phyloP scores from a whole-genome alignment of 2,329 filamentous ascomycete genomes.

The Epichloe aotearoae region DNA sequence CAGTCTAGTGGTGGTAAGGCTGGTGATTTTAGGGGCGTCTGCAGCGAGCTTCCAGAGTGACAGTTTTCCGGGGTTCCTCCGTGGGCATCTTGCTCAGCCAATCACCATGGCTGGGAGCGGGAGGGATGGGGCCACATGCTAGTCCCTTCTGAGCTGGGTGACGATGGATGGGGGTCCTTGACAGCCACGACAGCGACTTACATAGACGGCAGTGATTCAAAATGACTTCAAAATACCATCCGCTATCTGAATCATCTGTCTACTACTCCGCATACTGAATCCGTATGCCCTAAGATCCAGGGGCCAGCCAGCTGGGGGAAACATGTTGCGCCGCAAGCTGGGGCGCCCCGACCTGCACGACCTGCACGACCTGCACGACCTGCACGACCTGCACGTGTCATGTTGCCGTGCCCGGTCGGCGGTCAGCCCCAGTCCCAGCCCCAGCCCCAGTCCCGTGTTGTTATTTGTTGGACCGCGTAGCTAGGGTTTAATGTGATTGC shows the following conservation, averaged over 20 bases:
- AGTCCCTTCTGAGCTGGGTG: conserved; percentile 1
- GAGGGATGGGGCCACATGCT: not conserved
- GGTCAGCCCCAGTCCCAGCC: too few relatives aligned
- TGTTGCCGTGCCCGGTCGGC: not conserved
- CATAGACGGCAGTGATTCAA: too few relatives aligned
- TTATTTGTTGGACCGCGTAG: too few relatives aligned
- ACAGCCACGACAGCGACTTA: too few relatives aligned
- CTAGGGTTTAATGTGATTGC: too few relatives aligned
- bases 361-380: not conserved
- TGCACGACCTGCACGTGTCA: conserved; percentile 4
- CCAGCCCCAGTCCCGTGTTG: too few relatives aligned
- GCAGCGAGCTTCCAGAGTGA: not conserved
- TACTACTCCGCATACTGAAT: not conserved
- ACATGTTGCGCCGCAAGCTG: too few relatives aligned
- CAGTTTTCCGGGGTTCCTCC: conserved; percentile 2
- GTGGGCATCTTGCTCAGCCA: not conserved
- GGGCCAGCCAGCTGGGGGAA: too few relatives aligned
- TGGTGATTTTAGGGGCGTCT: not conserved
- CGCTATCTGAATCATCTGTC: too few relatives aligned
- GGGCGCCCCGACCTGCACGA: not conserved
- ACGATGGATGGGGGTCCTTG: not conserved
- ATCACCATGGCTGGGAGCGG: not conserved
- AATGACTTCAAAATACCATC: too few relatives aligned
- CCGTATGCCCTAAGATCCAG: too few relatives aligned
- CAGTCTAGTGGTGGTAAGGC: too few relatives aligned